Conservation (phyloP, 23 red algal genomes). For the Pyropia yezoensis region DNA sequence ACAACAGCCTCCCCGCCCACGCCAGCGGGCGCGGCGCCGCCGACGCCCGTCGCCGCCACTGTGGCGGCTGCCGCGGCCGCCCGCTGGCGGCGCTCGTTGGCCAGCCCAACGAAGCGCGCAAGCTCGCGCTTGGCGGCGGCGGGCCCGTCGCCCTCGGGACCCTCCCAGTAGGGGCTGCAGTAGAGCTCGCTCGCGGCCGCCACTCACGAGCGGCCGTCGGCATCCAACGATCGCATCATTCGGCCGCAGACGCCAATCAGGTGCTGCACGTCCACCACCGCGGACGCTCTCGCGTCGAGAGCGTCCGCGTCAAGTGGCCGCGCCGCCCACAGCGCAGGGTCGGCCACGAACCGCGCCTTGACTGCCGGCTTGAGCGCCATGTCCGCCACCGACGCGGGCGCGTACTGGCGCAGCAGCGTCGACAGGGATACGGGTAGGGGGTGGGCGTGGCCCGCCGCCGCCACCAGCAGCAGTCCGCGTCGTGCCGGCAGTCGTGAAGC, state of each 20-base stretch:
- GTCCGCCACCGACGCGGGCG: slow-evolving; percentile 22
- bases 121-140: too few relatives aligned
- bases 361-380: slow-evolving; percentile 47
- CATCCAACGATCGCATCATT: too few relatives aligned
- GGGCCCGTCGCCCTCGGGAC: too few relatives aligned
- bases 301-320: slow-evolving; percentile 31
- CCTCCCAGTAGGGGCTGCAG: too few relatives aligned
- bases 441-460: slow-evolving; percentile 18
- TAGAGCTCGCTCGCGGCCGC: too few relatives aligned
- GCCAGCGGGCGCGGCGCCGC: too few relatives aligned
- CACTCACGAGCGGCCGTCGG: too few relatives aligned
- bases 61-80: too few relatives aligned
- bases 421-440: slow-evolving; percentile 50
- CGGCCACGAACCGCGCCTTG: slow-evolving; percentile 30
- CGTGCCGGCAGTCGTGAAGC: slow-evolving; percentile 77
- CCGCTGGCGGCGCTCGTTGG: too few relatives aligned
- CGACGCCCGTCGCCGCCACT: too few relatives aligned
- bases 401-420: slow-evolving; percentile 61
- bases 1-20: too few relatives aligned
- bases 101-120: too few relatives aligned
- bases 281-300: slow-evolving; percentile 44
- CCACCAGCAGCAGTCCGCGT: slow-evolving; percentile 57
- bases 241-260: slow-evolving; percentile 6
- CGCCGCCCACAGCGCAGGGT: slow-evolving; percentile 40
- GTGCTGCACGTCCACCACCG: slow-evolving; percentile 50